These are phyloP conservation scores for Cercospora nicotianae DNA, from an alignment of 2,329 filamentous ascomycete genomes.

Conservation along the genomic window DNA sequence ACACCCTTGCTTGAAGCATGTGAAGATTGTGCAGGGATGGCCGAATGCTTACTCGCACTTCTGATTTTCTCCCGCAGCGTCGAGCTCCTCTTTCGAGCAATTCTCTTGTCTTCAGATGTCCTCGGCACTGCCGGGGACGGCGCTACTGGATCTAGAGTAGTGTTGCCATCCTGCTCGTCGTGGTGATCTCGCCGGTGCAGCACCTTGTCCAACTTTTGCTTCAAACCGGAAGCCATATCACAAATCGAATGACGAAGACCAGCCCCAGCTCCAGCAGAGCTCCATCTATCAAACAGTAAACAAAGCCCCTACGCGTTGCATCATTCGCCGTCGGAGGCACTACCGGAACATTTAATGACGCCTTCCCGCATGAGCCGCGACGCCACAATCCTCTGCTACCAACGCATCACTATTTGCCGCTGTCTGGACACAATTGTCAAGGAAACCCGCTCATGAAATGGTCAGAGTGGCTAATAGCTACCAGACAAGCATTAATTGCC, in stretches of 20 bases:
- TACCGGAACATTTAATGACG: slow-evolving; percentile 12
- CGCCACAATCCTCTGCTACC: slow-evolving; percentile 2
- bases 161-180: not conserved
- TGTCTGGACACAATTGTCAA: not conserved
- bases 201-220: slow-evolving; percentile 21
- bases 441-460: not conserved
- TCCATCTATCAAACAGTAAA: slow-evolving; percentile 4
- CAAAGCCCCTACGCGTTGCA: not conserved
- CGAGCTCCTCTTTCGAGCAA: slow-evolving; percentile 7
- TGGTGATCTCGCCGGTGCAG: slow-evolving; percentile 13
- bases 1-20: not conserved
- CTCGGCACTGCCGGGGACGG: not conserved
- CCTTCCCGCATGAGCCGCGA: slow-evolving; percentile 11
- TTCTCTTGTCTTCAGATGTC: slow-evolving; percentile 14
- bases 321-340: slow-evolving; percentile 9
- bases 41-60: slow-evolving; percentile 9
- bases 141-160: not conserved
- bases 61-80: slow-evolving; percentile 3
- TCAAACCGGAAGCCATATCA: slow-evolving; percentile 14
- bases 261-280: not conserved
- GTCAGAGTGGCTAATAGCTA: slow-evolving; percentile 4
- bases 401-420: not conserved
- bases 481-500: not conserved
- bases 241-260: not conserved
- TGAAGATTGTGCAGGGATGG: not conserved